Percentiles rank a stretch among this genome's conserved stretches.
Evolutionary conservation across 148 eudicot species (phyloP).

Genomic region (Salicornia ramosissima): DNA sequence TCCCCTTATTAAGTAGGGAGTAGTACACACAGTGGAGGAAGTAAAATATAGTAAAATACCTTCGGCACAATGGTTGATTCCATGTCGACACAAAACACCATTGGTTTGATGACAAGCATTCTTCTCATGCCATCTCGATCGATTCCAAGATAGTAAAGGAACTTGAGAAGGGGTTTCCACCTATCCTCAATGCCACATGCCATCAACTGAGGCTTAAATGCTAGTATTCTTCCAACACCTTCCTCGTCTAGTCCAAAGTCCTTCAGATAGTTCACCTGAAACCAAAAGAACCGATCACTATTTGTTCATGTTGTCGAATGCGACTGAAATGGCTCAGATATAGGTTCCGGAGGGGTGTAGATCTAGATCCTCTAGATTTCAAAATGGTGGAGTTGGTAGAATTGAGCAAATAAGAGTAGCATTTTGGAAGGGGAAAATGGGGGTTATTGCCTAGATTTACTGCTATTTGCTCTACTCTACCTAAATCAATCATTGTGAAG

Average conservation of each 20-base stretch:
- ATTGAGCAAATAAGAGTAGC: too few relatives aligned
- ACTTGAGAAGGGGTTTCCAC: conserved; percentile 88
- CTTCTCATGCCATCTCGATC: conserved; percentile 78
- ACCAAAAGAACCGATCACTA: conserved; percentile 25
- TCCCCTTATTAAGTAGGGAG: neutral
- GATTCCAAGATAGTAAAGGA: conserved; percentile 81
- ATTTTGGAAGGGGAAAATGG: too few relatives aligned
- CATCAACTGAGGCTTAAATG: conserved; percentile 87
- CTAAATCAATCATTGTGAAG: too few relatives aligned
- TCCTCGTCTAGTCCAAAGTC: conserved; percentile 75
- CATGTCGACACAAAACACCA: conserved; percentile 75
- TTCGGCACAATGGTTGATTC: conserved; percentile 71
- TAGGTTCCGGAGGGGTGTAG: too few relatives aligned
- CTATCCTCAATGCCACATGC: conserved; percentile 78
- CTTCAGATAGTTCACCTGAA: conserved; percentile 72
- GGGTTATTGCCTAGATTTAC: too few relatives aligned
- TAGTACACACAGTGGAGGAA: neutral
- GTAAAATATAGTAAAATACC: conserved; percentile 33
- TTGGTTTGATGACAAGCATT: conserved; percentile 74
- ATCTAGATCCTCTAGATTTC: too few relatives aligned
- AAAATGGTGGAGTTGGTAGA: too few relatives aligned
- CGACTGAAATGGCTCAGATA: neutral
- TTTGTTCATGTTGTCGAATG: conserved; percentile 13
- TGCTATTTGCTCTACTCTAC: too few relatives aligned
- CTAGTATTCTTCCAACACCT: conserved; percentile 77